A percentile compares a stretch with the other conserved stretches of the same genome.
phyloP scores from a whole-genome alignment of 2,329 filamentous ascomycete species.

The Cercospora citrullina region DNA sequence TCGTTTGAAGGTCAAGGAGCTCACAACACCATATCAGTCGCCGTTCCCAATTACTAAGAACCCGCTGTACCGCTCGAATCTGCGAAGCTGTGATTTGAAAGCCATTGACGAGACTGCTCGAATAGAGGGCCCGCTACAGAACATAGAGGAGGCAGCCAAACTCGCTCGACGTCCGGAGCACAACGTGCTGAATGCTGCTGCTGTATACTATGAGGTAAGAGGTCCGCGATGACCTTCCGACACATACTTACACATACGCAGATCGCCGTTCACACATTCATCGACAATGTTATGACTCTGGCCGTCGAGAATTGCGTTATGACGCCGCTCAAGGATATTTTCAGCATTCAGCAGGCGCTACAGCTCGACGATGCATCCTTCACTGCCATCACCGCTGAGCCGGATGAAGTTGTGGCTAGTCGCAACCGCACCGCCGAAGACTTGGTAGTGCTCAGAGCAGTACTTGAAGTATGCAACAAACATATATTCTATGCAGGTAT shows the following conservation, averaged over 20 bases:
- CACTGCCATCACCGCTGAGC: neutral
- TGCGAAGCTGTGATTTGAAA: neutral
- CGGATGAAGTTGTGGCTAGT: neutral
- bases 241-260: neutral
- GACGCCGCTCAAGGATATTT: neutral
- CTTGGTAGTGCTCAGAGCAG: neutral
- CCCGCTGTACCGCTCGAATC: neutral
- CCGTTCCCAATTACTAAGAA: neutral
- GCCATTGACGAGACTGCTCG: neutral
- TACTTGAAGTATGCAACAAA: neutral
- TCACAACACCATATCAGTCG: neutral
- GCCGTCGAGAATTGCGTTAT: neutral
- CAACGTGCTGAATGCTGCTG: neutral
- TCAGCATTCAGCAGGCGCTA: neutral
- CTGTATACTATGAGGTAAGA: neutral
- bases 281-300: neutral
- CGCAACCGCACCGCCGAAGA: neutral
- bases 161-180: neutral
- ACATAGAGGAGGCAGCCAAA: neutral
- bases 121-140: neutral
- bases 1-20: neutral
- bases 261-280: neutral
- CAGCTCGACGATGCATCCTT: neutral
- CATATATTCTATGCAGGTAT: neutral
- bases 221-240: neutral